These are phyloP conservation scores for Trichophyton simii DNA, from an alignment of 2,329 filamentous ascomycete genomes.

Conservation along the genomic window DNA sequence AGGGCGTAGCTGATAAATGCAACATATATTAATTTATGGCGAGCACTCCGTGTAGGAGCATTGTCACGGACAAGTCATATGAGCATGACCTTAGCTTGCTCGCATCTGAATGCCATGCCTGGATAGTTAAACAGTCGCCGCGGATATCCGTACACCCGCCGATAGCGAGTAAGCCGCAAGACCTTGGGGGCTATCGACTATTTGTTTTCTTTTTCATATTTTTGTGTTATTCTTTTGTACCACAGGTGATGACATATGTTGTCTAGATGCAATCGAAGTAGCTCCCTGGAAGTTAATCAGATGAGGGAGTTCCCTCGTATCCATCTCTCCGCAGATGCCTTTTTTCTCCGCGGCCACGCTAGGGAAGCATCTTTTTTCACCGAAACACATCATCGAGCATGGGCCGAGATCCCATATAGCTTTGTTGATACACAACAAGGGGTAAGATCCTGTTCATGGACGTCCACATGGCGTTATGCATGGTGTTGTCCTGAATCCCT, in stretches of 20 bases:
- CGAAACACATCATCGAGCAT: neutral
- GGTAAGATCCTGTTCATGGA: neutral
- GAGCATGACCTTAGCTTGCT: neutral
- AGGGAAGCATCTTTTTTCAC: slow-evolving; percentile 1
- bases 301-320: neutral
- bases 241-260: neutral
- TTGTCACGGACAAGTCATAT: neutral
- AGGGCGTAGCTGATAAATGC: neutral
- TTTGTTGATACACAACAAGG: no score
- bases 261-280: neutral
- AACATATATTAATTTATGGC: neutral
- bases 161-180: neutral
- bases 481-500: neutral
- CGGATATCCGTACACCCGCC: slow-evolving; percentile 2
- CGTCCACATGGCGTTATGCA: neutral
- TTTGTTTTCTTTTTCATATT: no score
- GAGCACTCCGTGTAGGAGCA: neutral
- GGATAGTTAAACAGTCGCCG: neutral
- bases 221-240: no score
- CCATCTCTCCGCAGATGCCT: neutral
- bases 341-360: neutral
- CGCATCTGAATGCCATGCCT: neutral
- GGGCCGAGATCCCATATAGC: no score
- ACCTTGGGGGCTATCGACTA: neutral
- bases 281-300: neutral